A percentile compares a stretch with the other conserved stretches of the same genome.
Conservation (phyloP, 192 early-diverging fungal genomes). For the Backusella australiensis region DNA sequence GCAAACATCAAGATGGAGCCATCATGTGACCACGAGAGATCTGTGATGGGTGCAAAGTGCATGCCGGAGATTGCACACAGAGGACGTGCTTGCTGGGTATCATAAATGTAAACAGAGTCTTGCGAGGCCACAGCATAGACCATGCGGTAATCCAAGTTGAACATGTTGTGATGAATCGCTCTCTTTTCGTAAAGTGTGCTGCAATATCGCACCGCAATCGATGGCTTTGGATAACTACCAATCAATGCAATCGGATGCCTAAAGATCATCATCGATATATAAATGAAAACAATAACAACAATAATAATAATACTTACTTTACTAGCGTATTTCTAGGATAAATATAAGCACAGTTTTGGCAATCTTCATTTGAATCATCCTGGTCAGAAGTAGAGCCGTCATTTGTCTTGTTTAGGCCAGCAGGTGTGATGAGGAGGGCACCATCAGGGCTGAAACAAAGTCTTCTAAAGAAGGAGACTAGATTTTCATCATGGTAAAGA, state of each 20-base stretch:
- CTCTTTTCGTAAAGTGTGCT: conserved; percentile 55
- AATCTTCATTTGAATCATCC: conserved; percentile 24
- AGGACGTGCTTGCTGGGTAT: conserved; percentile 73
- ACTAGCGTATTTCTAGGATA: conserved; percentile 62
- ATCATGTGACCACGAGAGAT: conserved; percentile 82
- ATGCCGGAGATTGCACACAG: conserved; percentile 73
- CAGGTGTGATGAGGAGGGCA: conserved; percentile 74
- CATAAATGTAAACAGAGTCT: conserved; percentile 81
- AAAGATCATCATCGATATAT: neutral
- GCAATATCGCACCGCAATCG: conserved; percentile 74
- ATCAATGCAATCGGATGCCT: conserved; percentile 70
- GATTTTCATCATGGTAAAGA: conserved; percentile 82
- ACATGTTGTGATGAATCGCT: conserved; percentile 12
- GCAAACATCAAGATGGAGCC: conserved; percentile 73
- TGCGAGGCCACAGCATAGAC: conserved; percentile 86
- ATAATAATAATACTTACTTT: conserved; percentile 30
- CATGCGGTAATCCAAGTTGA: conserved; percentile 67
- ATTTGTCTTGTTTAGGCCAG: conserved; percentile 59
- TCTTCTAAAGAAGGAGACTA: conserved; percentile 89
- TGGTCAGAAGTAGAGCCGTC: conserved; percentile 23
- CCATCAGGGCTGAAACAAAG: conserved; percentile 89
- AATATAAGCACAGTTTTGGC: conserved; percentile 62
- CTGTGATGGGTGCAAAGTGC: conserved; percentile 89
- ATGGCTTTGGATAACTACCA: conserved; percentile 71
- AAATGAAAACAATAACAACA: neutral